Base-by-base conservation (phyloP, 2,329 filamentous ascomycete species). In the Colletotrichum abscissum region DNA sequence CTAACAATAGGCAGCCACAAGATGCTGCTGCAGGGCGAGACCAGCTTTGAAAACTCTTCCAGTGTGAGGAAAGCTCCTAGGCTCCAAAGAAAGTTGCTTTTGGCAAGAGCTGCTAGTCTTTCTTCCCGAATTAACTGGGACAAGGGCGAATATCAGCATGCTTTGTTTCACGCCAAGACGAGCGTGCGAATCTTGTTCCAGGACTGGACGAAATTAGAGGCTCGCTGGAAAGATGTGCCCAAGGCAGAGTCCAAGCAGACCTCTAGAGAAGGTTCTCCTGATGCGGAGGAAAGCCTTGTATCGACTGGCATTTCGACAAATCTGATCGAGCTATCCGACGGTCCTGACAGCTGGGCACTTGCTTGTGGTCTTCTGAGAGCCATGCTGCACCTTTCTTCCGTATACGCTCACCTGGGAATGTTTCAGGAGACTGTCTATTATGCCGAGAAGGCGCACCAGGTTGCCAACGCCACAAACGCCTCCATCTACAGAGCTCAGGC, bases 361-460 rank as follows among this genome's bases (percentile, higher is more conserved):
- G 91, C 97, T 8, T 89, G 91, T 33, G 91, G 92, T 1, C 87
- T 98, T 24, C 92, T 95, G 77, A 88, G 90, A 35, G 91, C 92
- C 69, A 85, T 97, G 16, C 83, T 92, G 73, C 92, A 95, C 71
- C 88, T 98, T 3, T 95, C 95, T 0, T 88, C 89, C 4, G 86
- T 97, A 1, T 98, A 95, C 77, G 91, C 93, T 1, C 93, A 97
- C 76, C 90, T 97, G 75, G 97, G 97, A 33, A 89, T 97, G 83
- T 94, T 95, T 75, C 92, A 94, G 73, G 96, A 98, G 80, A 96
- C 96, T 2, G 84, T 96, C 0, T 97, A 95, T 80, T 97, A 97
- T 77, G 92, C 93, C 1, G 93, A 98, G 76, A 93, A 97, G 77
- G 95, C 95, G 0, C 87, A 93, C 67, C 94, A 93, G 78, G 89